Evolutionary conservation across 1,284 basidiomycete species (phyloP).

Genomic region (Mycena citricolor): DNA sequence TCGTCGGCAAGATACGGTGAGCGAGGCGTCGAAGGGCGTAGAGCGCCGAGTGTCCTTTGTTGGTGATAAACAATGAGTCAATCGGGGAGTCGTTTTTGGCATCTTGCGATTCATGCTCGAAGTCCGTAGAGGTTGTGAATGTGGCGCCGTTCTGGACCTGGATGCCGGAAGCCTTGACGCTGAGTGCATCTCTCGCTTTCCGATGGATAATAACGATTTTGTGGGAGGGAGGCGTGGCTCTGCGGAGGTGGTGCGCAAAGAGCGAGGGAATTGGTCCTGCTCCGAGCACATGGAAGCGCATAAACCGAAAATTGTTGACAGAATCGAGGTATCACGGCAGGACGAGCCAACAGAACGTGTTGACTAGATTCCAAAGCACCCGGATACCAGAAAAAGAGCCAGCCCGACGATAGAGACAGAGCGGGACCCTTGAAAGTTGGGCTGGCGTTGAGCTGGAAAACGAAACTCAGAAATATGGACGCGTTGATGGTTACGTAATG

Average conservation of each 20-base stretch:
- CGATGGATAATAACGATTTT: conserved; percentile 71
- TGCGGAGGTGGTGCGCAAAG: conserved; percentile 75
- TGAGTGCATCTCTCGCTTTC: conserved; percentile 36
- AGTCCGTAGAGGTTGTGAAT: conserved; percentile 40
- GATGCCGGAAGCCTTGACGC: conserved; percentile 37
- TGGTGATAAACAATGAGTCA: conserved; percentile 78
- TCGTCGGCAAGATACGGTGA: conserved; percentile 63
- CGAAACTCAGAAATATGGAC: too few relatives aligned
- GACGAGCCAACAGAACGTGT: not conserved
- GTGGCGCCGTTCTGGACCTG: conserved; percentile 51
- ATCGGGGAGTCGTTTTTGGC: conserved; percentile 36
- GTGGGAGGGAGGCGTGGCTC: conserved; percentile 49
- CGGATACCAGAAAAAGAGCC: too few relatives aligned
- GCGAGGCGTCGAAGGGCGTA: conserved; percentile 60
- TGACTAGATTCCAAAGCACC: too few relatives aligned
- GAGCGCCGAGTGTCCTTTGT: conserved; percentile 74
- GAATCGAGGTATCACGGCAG: not conserved
- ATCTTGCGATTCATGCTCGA: conserved; percentile 28
- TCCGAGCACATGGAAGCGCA: conserved; percentile 77
- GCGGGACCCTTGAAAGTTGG: too few relatives aligned
- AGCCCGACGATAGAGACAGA: too few relatives aligned
- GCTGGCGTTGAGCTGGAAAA: too few relatives aligned
- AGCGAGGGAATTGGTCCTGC: conserved; percentile 82
- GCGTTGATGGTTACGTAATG: too few relatives aligned
- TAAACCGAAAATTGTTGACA: conserved; percentile 27